These are phyloP conservation scores for Huntiella omanensis DNA, from an alignment of 2,329 filamentous ascomycete genomes.

Conservation along the genomic window DNA sequence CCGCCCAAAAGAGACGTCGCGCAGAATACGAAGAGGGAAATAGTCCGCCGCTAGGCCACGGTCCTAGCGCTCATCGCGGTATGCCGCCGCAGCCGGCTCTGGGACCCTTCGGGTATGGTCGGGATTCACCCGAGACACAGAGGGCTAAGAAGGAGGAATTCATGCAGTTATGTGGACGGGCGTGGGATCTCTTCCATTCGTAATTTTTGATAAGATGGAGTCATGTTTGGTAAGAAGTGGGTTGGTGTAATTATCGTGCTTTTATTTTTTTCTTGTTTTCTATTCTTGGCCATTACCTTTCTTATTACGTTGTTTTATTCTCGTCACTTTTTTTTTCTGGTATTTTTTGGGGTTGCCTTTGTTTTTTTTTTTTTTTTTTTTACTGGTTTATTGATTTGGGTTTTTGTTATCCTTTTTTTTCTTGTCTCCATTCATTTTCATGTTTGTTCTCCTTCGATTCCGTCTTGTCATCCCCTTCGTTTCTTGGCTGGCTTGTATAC, in stretches of 20 bases:
- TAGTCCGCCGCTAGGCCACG: conserved; percentile 65
- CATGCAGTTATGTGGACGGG: conserved; percentile 63
- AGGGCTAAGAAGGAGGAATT: conserved; percentile 87
- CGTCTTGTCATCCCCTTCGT: too few species aligned
- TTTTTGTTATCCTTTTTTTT: conserved; percentile 1
- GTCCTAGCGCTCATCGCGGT: conserved; percentile 36
- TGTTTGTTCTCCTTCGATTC: not conserved
- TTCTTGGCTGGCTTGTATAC: not conserved
- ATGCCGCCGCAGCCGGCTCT: conserved; percentile 15
- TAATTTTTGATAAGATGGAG: conserved; percentile 19
- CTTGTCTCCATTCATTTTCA: not conserved
- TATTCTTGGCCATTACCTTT: not conserved
- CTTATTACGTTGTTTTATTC: not conserved
- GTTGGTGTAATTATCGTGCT: conserved; percentile 1
- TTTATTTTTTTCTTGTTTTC: conserved; percentile 4
- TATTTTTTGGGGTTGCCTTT: conserved; percentile 1
- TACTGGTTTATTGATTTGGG: not conserved
- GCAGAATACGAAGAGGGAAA: conserved; percentile 89
- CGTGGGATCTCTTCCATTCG: conserved; percentile 95
- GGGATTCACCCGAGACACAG: conserved; percentile 68
- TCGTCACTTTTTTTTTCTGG: conserved; percentile 1
- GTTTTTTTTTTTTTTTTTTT: not conserved
- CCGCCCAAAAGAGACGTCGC: conserved; percentile 46
- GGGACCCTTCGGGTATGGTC: conserved; percentile 61
- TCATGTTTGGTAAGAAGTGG: not conserved